Conservation (phyloP, 176 grass and related monocot genomes). For the Tillandsia fasciculata region DNA sequence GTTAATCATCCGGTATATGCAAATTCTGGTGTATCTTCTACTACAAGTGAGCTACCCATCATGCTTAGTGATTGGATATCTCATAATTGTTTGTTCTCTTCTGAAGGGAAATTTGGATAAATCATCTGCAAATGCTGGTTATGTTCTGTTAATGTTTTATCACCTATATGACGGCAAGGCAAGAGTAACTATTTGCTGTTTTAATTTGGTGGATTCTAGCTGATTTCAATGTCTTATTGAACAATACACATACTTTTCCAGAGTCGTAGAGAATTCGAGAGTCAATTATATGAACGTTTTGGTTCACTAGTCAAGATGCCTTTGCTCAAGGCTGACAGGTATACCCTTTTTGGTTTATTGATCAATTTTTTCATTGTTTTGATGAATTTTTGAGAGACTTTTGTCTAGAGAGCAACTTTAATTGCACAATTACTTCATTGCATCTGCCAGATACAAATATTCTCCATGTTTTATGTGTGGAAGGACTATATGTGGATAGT, state of each 20-base stretch:
- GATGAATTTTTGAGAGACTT: neutral
- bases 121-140: conserved; percentile 69
- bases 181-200: conserved; percentile 27
- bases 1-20: conserved; percentile 73
- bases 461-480: too few species aligned
- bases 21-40: neutral
- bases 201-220: conserved; percentile 5
- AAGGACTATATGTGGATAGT: too few species aligned
- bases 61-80: neutral
- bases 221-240: conserved; percentile 19
- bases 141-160: conserved; percentile 97
- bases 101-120: conserved; percentile 89
- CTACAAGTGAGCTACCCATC: neutral
- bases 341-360: conserved; percentile 3
- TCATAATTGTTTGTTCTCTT: conserved; percentile 13
- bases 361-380: neutral
- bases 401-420: too few species aligned
- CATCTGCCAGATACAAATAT: too few species aligned
- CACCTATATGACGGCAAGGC: conserved; percentile 93
- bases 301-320: conserved; percentile 94
- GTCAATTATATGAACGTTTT: conserved; percentile 80
- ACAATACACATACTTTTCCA: conserved; percentile 35
- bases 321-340: conserved; percentile 87
- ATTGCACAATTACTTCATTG: too few species aligned
- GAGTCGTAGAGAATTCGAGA: conserved; percentile 75